A percentile compares a stretch with the other conserved stretches of the same genome.
These are phyloP conservation scores for Termitomyces sp. DNA, from an alignment of 768 basidiomycete genomes.

Conservation along the genomic window DNA sequence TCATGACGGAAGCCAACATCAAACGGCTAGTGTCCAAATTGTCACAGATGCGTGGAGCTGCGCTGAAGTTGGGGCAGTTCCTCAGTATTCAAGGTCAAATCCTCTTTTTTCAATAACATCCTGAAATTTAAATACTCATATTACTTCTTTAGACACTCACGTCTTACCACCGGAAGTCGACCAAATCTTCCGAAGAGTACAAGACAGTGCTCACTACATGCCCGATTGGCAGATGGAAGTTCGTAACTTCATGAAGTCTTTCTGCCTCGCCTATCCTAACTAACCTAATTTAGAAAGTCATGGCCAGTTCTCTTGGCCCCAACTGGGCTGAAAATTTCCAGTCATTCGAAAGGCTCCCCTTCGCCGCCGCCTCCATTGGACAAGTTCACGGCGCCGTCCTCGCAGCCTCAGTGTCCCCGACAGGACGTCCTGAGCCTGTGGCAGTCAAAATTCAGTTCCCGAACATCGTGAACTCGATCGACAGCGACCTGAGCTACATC, in stretches of 20 bases:
- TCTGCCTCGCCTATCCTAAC: background rate
- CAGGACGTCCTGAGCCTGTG: slow-evolving; percentile 52
- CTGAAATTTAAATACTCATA: background rate
- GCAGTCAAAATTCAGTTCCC: slow-evolving; percentile 96
- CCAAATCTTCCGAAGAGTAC: slow-evolving; percentile 83
- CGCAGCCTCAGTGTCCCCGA: slow-evolving; percentile 47
- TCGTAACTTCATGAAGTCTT: slow-evolving; percentile 9
- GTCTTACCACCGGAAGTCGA: slow-evolving; percentile 86
- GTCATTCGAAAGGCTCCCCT: slow-evolving; percentile 80
- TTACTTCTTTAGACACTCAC: slow-evolving; percentile 68
- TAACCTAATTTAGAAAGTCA: slow-evolving; percentile 51
- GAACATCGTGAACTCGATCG: slow-evolving; percentile 81
- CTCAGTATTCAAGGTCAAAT: slow-evolving; percentile 86
- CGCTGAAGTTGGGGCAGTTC: slow-evolving; percentile 95
- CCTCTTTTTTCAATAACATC: background rate
- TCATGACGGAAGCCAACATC: slow-evolving; percentile 91
- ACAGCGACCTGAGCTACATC: slow-evolving; percentile 84
- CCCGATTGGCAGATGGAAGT: slow-evolving; percentile 99
- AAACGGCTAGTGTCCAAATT: slow-evolving; percentile 87
- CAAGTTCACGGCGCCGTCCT: slow-evolving; percentile 86
- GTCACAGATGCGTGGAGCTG: slow-evolving; percentile 95
- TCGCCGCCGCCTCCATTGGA: slow-evolving; percentile 95
- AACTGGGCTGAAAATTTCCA: slow-evolving; percentile 72
- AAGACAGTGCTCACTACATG: slow-evolving; percentile 98
- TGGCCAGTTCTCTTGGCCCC: slow-evolving; percentile 68